Evolutionary conservation across 139 green algal genomes (phyloP).

Genomic region (Closterium sp.): DNA sequence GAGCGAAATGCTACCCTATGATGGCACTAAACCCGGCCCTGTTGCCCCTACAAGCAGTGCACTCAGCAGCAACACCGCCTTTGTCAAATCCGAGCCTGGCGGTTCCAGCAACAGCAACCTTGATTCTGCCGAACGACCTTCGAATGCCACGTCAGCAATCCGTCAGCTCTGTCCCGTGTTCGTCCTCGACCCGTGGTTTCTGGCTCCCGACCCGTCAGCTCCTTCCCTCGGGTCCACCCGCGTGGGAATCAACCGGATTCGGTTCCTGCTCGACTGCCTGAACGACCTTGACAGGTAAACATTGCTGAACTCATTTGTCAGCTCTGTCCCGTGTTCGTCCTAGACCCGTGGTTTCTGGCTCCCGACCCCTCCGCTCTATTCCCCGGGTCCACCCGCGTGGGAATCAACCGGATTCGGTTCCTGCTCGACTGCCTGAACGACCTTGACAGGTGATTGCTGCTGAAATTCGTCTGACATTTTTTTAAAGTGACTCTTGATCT

Average conservation of each 20-base stretch:
- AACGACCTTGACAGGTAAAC: constrained; percentile 6
- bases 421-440: no score
- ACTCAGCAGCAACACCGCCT: neutral
- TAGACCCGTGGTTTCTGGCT: constrained; percentile 41
- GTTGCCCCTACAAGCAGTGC: neutral
- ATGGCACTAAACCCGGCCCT: neutral
- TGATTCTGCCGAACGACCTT: neutral
- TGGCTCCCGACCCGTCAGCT: constrained; percentile 19
- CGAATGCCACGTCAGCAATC: neutral
- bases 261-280: constrained; percentile 37
- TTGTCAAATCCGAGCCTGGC: neutral
- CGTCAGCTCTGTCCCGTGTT: constrained; percentile 39
- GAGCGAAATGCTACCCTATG: neutral
- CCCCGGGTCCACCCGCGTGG: constrained; percentile 30
- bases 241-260: constrained; percentile 42
- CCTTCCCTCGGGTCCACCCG: constrained; percentile 29
- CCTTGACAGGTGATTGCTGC: no score
- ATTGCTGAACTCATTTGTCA: neutral
- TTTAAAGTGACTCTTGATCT: no score
- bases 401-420: constrained; percentile 34
- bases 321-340: constrained; percentile 40
- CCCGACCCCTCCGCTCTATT: constrained; percentile 27
- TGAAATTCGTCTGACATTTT: no score
- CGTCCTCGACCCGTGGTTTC: constrained; percentile 44
- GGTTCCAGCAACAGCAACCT: neutral